phyloP scores from a whole-genome alignment of 352 stramenopile species.

The Phytophthora idaei region DNA sequence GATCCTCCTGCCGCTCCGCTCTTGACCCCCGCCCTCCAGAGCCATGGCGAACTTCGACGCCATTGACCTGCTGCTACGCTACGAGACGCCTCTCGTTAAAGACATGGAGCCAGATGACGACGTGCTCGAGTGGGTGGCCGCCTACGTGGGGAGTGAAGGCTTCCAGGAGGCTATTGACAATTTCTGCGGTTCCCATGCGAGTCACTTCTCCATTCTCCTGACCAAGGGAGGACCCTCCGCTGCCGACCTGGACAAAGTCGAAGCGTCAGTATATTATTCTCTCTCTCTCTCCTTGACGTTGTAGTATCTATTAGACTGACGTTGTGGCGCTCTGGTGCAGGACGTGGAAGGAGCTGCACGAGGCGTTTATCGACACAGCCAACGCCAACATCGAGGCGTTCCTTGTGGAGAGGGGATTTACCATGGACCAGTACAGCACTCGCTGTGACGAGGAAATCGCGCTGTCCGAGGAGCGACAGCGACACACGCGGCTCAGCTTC shows the following conservation, averaged over 20 bases:
- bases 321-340: constrained; percentile 23
- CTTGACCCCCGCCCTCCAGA: background rate
- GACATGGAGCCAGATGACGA: constrained; percentile 84
- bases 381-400: constrained; percentile 79
- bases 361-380: constrained; percentile 70
- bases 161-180: constrained; percentile 70
- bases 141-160: constrained; percentile 70
- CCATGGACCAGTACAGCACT: constrained; percentile 72
- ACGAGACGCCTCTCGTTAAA: constrained; percentile 81
- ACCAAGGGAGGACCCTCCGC: constrained; percentile 64
- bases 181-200: constrained; percentile 66
- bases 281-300: background rate
- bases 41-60: constrained; percentile 71
- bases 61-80: constrained; percentile 79
- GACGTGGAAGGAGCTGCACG: constrained; percentile 70
- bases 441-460: constrained; percentile 76
- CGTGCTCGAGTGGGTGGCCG: constrained; percentile 82
- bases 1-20: background rate
- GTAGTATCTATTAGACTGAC: constrained; percentile 4
- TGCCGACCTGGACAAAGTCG: constrained; percentile 64
- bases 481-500: constrained; percentile 78
- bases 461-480: constrained; percentile 73
- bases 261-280: constrained; percentile 39
- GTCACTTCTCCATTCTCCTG: constrained; percentile 68
- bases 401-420: constrained; percentile 59